A percentile compares a stretch with the other conserved stretches of the same genome.
Conservation (phyloP, 805 yeast genomes). For the Candida taoyuanica region DNA sequence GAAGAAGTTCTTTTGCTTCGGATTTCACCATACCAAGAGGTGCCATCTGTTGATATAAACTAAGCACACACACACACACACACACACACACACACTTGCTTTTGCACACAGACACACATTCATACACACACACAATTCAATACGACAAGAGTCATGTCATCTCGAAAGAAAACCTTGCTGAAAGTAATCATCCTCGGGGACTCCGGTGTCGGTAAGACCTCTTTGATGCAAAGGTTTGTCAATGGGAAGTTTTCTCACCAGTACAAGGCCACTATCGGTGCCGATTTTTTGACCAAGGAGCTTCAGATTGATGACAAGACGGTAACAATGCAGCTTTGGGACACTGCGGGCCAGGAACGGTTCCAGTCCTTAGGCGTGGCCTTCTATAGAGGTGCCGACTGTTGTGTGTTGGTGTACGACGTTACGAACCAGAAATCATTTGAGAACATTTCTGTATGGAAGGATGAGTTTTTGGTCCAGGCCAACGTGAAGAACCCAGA, state of each 20-base stretch:
- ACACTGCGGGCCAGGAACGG: conserved; percentile 98
- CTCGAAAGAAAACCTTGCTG: conserved; percentile 67
- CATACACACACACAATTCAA: background rate
- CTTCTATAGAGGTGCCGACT: conserved; percentile 95
- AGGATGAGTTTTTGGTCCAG: conserved; percentile 91
- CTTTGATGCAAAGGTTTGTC: conserved; percentile 95
- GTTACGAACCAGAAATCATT: conserved; percentile 93
- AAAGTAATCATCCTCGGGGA: conserved; percentile 94
- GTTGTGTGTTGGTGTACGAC: conserved; percentile 93
- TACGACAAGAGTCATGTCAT: conserved; percentile 23
- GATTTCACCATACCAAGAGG: no score
- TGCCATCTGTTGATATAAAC: no score
- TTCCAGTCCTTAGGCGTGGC: conserved; percentile 97
- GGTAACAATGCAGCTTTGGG: conserved; percentile 79
- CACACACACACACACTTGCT: background rate
- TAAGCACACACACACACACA: background rate
- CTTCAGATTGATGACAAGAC: conserved; percentile 68
- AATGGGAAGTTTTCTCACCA: conserved; percentile 92
- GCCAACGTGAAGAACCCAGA: conserved; percentile 92
- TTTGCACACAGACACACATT: no score
- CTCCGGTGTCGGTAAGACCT: conserved; percentile 96
- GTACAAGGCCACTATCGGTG: conserved; percentile 97
- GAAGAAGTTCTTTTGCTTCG: no score
- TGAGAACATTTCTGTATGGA: conserved; percentile 86
- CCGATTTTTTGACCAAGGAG: conserved; percentile 93